These are phyloP conservation scores for Kluyveromyces lactis DNA, from an alignment of 805 yeast genomes.

Conservation along the genomic window DNA sequence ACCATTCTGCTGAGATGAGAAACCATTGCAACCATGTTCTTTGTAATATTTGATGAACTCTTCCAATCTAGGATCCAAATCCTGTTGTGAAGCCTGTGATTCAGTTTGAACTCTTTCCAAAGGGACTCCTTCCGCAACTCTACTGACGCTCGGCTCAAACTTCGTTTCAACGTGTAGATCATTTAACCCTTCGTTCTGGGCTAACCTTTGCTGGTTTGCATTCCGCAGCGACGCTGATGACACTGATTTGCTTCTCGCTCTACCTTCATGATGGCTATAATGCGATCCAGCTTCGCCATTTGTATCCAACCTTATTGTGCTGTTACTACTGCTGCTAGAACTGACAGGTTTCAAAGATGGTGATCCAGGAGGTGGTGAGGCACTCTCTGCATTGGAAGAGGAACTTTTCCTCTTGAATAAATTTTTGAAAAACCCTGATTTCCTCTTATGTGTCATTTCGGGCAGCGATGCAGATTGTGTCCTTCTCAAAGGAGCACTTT, in stretches of 20 bases:
- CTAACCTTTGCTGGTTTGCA: neutral
- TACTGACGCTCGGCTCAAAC: neutral
- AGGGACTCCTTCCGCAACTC: slow-evolving; percentile 4
- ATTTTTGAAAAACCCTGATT: slow-evolving; percentile 31
- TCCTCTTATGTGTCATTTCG: slow-evolving; percentile 18
- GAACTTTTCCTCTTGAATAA: slow-evolving; percentile 25
- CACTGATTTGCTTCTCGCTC: neutral
- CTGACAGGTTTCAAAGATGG: too few species aligned
- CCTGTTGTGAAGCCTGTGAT: slow-evolving; percentile 9
- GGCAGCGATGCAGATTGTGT: slow-evolving; percentile 27
- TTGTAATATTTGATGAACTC: slow-evolving; percentile 37
- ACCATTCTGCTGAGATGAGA: neutral
- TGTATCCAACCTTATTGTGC: neutral
- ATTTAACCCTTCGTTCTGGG: neutral
- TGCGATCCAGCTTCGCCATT: neutral
- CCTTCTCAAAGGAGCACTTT: slow-evolving; percentile 15
- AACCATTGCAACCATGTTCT: slow-evolving; percentile 17
- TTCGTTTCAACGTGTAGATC: neutral
- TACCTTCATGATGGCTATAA: neutral
- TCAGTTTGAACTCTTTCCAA: slow-evolving; percentile 17
- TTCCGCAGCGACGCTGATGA: neutral
- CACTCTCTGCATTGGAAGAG: neutral
- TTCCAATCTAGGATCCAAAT: slow-evolving; percentile 38
- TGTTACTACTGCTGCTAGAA: neutral
- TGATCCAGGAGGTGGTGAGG: neutral